Evolutionary conservation across 2,329 filamentous ascomycete species (phyloP).

Genomic region (Pseudophaeomoniella oleicola): DNA sequence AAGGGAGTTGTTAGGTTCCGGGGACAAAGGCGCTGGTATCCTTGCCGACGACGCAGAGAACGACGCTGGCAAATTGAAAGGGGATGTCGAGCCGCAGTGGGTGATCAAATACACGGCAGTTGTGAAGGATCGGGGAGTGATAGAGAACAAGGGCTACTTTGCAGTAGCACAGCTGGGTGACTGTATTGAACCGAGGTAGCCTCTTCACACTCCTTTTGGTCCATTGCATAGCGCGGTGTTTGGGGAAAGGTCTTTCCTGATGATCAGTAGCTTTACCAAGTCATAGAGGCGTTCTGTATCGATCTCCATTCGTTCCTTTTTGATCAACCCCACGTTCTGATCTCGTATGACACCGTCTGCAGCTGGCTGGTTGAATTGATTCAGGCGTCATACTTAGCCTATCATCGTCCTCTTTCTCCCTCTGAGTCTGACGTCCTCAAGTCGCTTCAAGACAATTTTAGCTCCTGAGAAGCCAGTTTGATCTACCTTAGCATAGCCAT

Average conservation of each 20-base stretch:
- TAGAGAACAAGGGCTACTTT: conserved; percentile 98
- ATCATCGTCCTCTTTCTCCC: conserved; percentile 96
- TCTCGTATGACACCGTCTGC: conserved; percentile 3
- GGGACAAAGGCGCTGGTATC: conserved; percentile 58
- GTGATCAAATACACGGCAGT: conserved; percentile 96
- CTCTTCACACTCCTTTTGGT: conserved; percentile 2
- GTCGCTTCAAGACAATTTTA: conserved; percentile 56
- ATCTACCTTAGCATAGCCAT: conserved; percentile 19
- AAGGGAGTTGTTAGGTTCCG: conserved; percentile 65
- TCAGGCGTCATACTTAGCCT: conserved; percentile 29
- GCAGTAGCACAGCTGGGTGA: conserved; percentile 60
- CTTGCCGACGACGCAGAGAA: conserved; percentile 45
- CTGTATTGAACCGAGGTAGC: conserved; percentile 18
- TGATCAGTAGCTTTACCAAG: no score
- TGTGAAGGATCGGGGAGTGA: conserved; percentile 81
- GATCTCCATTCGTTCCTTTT: no score
- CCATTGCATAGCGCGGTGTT: no score
- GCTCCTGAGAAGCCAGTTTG: conserved; percentile 48
- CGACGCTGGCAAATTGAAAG: conserved; percentile 46
- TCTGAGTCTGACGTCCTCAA: conserved; percentile 87
- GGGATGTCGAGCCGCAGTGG: conserved; percentile 78
- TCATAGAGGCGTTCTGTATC: no score
- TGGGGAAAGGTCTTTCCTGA: background rate
- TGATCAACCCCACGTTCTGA: no score
- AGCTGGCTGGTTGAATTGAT: conserved; percentile 5